Base-by-base conservation (phyloP, 169 alveolate genomes). In the Plasmodium fragile region DNA sequence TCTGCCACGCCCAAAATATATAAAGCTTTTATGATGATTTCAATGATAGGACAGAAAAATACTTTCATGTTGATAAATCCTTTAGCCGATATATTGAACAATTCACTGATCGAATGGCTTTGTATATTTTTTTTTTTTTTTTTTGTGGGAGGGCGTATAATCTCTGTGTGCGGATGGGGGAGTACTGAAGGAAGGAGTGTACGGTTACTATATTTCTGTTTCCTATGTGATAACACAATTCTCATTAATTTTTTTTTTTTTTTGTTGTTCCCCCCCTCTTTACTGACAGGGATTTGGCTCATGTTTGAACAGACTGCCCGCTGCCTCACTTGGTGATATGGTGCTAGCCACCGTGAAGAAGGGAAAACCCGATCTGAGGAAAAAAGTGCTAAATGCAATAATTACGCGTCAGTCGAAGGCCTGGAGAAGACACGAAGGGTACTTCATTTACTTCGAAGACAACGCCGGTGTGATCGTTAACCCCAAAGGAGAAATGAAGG, bases 401-500 rank as follows among this genome's bases (percentile, higher is more conserved):
- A 98, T 99, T 94, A 99, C 99, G 53, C 99, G 99, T 81, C 99
- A 99, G 97, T 98, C 99, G 93, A 98, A 98, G 95, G 99, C 99
- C 55, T 99, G 98, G 99, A 98, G 99, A 95, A 98, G 99, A 83
- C 98, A 98, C 75, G 99, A 99, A 90, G 99, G 99, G 25, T 98
- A 98, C 97, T 99, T 97, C 96, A 97, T 99, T 80, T 98, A 98
- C 97, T 99, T 99, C 95, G 99, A 99, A 98, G 99, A 96, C 96
- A 99, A 99, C 95, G 99, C 99, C 45, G 99, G 99, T 69, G 99
- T 99, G 81, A 99, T 99, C 93, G 99, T 98, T 75, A 99, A 99
- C 97, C 99, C 99, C 96, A 99, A 99, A 98, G 99, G 99, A 72
- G 99, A 99, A 97, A 99, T 99, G 99, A 99, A 99, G 96, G 99